Evolutionary conservation across 2,329 filamentous ascomycete species (phyloP).

Genomic region (Colletotrichum costaricense): DNA sequence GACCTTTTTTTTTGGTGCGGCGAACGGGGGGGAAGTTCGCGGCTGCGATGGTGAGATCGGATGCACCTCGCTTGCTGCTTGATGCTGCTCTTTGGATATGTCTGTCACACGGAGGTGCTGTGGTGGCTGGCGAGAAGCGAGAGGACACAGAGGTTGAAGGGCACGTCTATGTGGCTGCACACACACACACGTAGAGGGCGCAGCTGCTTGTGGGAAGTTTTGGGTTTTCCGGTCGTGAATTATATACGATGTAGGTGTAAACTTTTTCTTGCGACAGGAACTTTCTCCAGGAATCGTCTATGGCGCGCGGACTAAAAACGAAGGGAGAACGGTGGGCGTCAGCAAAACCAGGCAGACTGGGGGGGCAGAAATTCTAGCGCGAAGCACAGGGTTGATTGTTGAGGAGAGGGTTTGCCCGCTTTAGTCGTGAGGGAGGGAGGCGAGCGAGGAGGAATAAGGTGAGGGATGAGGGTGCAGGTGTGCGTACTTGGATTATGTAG

Average conservation of each 20-base stretch:
- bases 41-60: neutral
- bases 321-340: slow-evolving; percentile 26
- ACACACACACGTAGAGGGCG: neutral
- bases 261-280: slow-evolving; percentile 31
- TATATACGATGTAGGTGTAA: slow-evolving; percentile 33
- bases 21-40: neutral
- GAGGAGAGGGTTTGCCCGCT: slow-evolving; percentile 1
- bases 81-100: neutral
- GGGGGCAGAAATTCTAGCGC: slow-evolving; percentile 12
- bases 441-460: slow-evolving; percentile 9
- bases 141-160: neutral
- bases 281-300: slow-evolving; percentile 35
- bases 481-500: neutral
- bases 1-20: neutral
- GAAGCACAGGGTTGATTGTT: slow-evolving; percentile 5
- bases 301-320: slow-evolving; percentile 28
- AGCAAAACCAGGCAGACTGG: slow-evolving; percentile 28
- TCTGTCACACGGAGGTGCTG: neutral
- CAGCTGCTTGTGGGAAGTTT: slow-evolving; percentile 1
- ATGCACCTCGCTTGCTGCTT: neutral
- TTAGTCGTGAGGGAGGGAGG: slow-evolving; percentile 12
- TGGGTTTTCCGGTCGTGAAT: slow-evolving; percentile 22
- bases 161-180: neutral
- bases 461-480: slow-evolving; percentile 10
- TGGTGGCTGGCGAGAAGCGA: neutral